Evolutionary conservation across 495 filamentous ascomycete genomes (phyloP), one percentile per base, ranked within the genome.

Genomic region (Penicillium desertorum): DNA sequence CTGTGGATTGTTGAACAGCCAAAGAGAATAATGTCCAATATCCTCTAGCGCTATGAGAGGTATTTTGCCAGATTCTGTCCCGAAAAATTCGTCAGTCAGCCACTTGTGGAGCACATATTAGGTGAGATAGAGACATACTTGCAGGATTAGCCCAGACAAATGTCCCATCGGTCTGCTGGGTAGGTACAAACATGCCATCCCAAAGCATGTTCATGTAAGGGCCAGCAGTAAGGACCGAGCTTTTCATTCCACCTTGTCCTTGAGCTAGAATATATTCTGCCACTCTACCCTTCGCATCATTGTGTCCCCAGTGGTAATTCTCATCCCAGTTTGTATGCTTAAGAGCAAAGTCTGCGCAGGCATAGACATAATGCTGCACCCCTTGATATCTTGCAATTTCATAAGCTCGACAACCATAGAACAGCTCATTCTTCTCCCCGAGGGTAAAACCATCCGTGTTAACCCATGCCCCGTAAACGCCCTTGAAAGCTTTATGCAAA

Each of bases 361-460:
- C 78, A 34, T 76, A 82, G 2, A 86, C 66, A 65, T 77, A 86
- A 62, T 79, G 75, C 62, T 77, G 70, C 17, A 84, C 71, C 7
- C 81, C 79, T 29, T 68, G 60, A 37, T 78, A 70, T 39, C 77
- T 58, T 1, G 83, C 81, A 3, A 86, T 66, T 48, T 86, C 83
- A 59, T 80, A 86, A 29, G 71, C 68, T 16, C 83, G 74, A 17
- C 81, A 80, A 12, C 76, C 80, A 74, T 77, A 84, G 62, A 71
- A 86, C 2, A 78, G 71, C 60, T 85, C 83, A 8, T 66, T 63
- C 56, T 81, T 79, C 62, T 83, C 78, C 14, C 83, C 82, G 7
- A 71, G 67, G 41, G 74, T 78, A 58, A 81, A 82, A 37, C 80
- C 76, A 58, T 84, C 79, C 23, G 78, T 74, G 56, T 85, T 85